Evolutionary conservation across 345 rosid species (phyloP), one percentile per base, ranked within the genome.

Genomic region (Nasturtium officinale): DNA sequence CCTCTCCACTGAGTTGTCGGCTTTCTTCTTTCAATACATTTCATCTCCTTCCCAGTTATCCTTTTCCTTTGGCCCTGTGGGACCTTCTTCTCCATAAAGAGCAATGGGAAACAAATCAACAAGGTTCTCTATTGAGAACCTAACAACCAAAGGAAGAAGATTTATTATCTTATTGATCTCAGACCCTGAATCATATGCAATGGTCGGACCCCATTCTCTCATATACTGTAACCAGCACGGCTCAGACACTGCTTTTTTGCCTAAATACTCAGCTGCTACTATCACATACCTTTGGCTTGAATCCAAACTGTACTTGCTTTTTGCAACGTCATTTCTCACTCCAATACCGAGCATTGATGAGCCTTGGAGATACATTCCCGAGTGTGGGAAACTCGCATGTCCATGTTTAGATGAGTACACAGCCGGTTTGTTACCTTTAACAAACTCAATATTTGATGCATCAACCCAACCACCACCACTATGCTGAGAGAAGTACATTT

Each of bases 61-160:
- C 53, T 93, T 93, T 83, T 90, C 98, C 79, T 93, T 93, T 1
- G 97, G 98, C 23, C 98, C 98, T 0, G 97, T 89, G 5, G 98
- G 98, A 52, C 98, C 98, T 78, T 93, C 97, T 85, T 93, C 98
- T 0, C 98, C 98, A 9, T 90, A 90, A 11, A 93, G 90, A 80
- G 87, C 93, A 2, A 91, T 83, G 2, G 98, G 98, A 64, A 93
- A 86, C 87, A 87, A 81, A 55, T 93, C 96, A 18, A 89, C 70
- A 68, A 93, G 77, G 79, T 82, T 87, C 83, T 86, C 92, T 18
- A 92, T 65, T 1, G 98, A 92, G 77, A 87, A 88, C 59, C 93
- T 86, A 64, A 88, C 84, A 60, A 87, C 80, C 21, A 85, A 73
- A 20, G 97, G 97, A 30, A 90, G 93, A 32, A 80, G 79, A 55